Base-by-base conservation (phyloP, 2,329 filamentous ascomycete genomes). In the Xylariaceae sp. region DNA sequence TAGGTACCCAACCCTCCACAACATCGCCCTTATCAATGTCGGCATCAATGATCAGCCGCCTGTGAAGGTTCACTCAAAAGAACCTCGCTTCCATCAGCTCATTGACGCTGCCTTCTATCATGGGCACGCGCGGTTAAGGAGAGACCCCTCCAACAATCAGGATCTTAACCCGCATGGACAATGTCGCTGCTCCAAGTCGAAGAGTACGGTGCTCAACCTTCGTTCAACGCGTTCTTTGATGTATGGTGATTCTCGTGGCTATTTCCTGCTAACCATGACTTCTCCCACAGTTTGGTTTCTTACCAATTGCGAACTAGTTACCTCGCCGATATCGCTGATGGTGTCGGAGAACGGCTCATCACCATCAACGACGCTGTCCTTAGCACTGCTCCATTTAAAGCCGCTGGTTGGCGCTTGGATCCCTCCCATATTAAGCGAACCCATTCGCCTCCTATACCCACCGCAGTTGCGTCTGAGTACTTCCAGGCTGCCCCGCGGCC, bases 401-500 rank as follows among this genome's bases (percentile, higher is more conserved):
- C 87, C 47, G 87, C 88, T 56, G 89, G 89, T 60, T 94, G 89
- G 89, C 81, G 83, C 41, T 76, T 85, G 46, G 88, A 88, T 65
- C 81, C 85, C 9, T 80, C 85, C 16, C 85, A 90, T 60, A 84
- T 88, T 69, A 92, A 92, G 71, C 84, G 89, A 63, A 92, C 87
- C 44, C 88, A 95, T 70, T 94, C 89, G 2, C 89, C 89, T 18
- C 88, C 89, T 1, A 95, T 95, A 53, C 89, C 89, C 9, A 92
- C 89, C 3, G 88, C 87, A 13, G 82, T 91, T 57, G 86, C 87
- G 29, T 88, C 87, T 44, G 89, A 94, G 67, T 94, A 94, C 72
- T 94, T 94, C 67, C 87, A 90, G 48, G 77, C 68, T 32, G 80
- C 87, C 1, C 83, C 84, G 10, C 82, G 84, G 10, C 79, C 80